These are phyloP conservation scores for Beverwykella pulmonaria DNA, from an alignment of 495 filamentous ascomycete genomes.

Conservation along the genomic window DNA sequence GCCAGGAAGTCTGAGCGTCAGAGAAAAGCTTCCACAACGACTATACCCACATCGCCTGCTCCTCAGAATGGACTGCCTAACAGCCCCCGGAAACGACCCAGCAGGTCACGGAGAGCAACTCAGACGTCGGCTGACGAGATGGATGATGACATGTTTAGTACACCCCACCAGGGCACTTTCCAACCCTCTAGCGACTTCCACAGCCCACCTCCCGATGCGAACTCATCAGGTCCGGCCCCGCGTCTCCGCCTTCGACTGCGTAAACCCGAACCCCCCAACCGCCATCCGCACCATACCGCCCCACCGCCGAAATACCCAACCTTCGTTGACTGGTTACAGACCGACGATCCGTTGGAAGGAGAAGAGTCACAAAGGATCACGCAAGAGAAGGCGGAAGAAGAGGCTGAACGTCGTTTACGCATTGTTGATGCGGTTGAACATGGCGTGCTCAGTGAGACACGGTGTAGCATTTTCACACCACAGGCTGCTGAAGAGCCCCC, in stretches of 20 bases:
- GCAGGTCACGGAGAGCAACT: constrained; percentile 18
- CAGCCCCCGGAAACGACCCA: constrained; percentile 8
- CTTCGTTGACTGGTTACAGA: constrained; percentile 61
- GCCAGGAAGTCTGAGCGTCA: constrained; percentile 33
- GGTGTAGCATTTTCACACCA: constrained; percentile 73
- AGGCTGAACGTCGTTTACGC: constrained; percentile 59
- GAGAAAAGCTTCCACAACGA: constrained; percentile 16
- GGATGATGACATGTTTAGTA: constrained; percentile 8
- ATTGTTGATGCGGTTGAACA: constrained; percentile 69
- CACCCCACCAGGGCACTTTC: constrained; percentile 1
- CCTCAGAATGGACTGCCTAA: not conserved
- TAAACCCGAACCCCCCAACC: constrained; percentile 25
- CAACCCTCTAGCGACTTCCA: not conserved
- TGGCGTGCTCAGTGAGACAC: constrained; percentile 72
- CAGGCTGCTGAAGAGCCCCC: constrained; percentile 74
- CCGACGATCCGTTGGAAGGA: constrained; percentile 51
- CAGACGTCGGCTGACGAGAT: constrained; percentile 16
- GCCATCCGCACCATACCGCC: constrained; percentile 56
- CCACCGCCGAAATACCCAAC: constrained; percentile 52
- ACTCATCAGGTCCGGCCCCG: constrained; percentile 10
- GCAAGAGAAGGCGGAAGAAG: constrained; percentile 60
- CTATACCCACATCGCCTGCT: constrained; percentile 5
- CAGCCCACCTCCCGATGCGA: constrained; percentile 5
- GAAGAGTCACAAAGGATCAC: constrained; percentile 50
- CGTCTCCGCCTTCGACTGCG: constrained; percentile 33